Conservation (phyloP, 176 grass and related monocot species). For the Triticum turgidum region DNA sequence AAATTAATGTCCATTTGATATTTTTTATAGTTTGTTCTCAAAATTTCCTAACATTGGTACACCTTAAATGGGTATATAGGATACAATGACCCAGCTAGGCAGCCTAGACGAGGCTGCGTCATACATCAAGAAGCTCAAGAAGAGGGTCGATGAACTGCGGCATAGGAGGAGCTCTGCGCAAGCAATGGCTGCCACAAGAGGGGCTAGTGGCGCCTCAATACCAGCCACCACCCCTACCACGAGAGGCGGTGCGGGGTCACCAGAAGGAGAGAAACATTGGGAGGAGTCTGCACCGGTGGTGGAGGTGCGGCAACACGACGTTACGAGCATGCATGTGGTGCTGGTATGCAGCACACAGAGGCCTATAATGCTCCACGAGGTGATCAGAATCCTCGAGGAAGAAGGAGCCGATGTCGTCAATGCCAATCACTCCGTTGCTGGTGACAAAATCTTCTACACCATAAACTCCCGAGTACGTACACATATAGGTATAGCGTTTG, state of each 20-base stretch:
- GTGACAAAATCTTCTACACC: constrained; percentile 43
- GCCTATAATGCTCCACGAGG: constrained; percentile 46
- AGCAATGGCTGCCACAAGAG: background rate
- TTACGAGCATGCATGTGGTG: constrained; percentile 43
- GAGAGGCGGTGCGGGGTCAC: background rate
- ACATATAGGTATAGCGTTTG: background rate
- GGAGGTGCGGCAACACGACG: constrained; percentile 42
- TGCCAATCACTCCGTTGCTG: constrained; percentile 37
- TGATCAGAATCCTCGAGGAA: constrained; percentile 58
- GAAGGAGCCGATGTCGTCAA: constrained; percentile 58
- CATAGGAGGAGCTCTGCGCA: constrained; percentile 17
- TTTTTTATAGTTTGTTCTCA: background rate
- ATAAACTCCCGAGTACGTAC: constrained; percentile 26
- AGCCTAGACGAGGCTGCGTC: constrained; percentile 44
- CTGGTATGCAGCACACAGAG: constrained; percentile 28
- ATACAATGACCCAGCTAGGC: constrained; percentile 34
- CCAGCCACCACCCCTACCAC: background rate
- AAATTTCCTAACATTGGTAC: background rate
- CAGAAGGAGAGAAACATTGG: background rate
- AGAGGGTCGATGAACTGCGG: constrained; percentile 47
- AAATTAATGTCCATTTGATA: too few species aligned
- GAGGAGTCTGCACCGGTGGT: background rate
- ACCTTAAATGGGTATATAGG: constrained; percentile 13
- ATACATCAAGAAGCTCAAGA: constrained; percentile 58
- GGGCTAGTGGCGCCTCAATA: background rate